Evolutionary conservation across 1,284 basidiomycete genomes (phyloP).

Genomic region (Trametes hirsuta): DNA sequence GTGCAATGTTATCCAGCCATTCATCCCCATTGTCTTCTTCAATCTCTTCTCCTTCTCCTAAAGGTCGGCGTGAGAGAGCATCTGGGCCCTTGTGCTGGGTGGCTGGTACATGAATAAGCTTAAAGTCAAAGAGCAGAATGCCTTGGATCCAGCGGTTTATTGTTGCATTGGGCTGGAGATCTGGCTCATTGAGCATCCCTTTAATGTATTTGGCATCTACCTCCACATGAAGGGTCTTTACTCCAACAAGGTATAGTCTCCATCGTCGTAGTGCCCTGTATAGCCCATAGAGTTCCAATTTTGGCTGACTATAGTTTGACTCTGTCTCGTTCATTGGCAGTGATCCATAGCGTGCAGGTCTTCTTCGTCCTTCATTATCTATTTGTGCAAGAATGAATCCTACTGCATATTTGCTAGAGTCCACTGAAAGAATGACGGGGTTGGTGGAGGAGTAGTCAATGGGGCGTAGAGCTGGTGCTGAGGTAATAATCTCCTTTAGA

Average conservation of each 20-base stretch:
- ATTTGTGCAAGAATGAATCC: slow-evolving; percentile 38
- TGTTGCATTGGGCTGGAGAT: slow-evolving; percentile 40
- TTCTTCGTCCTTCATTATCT: slow-evolving; percentile 19
- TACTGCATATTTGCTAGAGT: slow-evolving; percentile 38
- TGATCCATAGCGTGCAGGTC: slow-evolving; percentile 28
- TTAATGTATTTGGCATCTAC: slow-evolving; percentile 42
- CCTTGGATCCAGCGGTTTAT: slow-evolving; percentile 45
- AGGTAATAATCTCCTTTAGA: slow-evolving; percentile 25
- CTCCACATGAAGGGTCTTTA: slow-evolving; percentile 35
- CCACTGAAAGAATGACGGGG: slow-evolving; percentile 36
- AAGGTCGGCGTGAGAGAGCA: slow-evolving; percentile 33
- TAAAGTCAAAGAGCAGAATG: slow-evolving; percentile 42
- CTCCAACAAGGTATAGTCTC: slow-evolving; percentile 33
- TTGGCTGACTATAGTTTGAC: slow-evolving; percentile 42
- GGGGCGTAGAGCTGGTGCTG: slow-evolving; percentile 27
- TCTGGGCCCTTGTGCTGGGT: slow-evolving; percentile 31
- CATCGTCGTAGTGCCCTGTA: slow-evolving; percentile 35
- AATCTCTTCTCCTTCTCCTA: slow-evolving; percentile 21
- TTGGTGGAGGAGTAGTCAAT: slow-evolving; percentile 34
- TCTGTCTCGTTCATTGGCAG: slow-evolving; percentile 42
- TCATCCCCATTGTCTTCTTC: slow-evolving; percentile 10
- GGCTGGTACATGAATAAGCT: slow-evolving; percentile 39
- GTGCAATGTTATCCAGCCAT: slow-evolving; percentile 35
- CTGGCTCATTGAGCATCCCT: slow-evolving; percentile 43
- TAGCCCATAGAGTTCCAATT: slow-evolving; percentile 44